A percentile compares a stretch with the other conserved stretches of the same genome.
These are phyloP conservation scores for Recurvomyces mirabilis DNA, from an alignment of 495 filamentous ascomycete genomes.

Conservation along the genomic window DNA sequence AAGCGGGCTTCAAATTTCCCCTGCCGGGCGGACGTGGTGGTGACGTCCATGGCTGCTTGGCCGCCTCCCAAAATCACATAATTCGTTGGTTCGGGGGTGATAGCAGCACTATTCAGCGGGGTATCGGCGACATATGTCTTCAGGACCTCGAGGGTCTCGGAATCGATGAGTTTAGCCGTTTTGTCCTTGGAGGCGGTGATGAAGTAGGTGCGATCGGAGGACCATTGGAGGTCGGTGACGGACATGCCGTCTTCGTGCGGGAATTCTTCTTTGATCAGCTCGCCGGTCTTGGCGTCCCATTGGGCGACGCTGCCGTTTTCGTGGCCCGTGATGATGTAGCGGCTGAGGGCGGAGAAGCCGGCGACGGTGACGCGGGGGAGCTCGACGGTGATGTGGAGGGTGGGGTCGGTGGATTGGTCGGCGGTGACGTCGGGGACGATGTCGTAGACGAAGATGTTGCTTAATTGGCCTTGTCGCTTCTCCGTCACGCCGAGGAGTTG, in stretches of 20 bases:
- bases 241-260: constrained; percentile 16
- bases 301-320: constrained; percentile 91
- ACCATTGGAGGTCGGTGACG: constrained; percentile 89
- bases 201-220: constrained; percentile 87
- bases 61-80: constrained; percentile 96
- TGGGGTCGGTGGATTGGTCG: constrained; percentile 72
- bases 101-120: constrained; percentile 87
- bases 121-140: constrained; percentile 90
- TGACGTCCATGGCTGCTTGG: constrained; percentile 98
- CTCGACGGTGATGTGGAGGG: constrained; percentile 73
- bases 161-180: constrained; percentile 78
- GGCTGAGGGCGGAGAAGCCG: constrained; percentile 81
- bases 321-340: constrained; percentile 95
- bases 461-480: constrained; percentile 90
- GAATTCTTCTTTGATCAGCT: constrained; percentile 13
- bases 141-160: constrained; percentile 73
- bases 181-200: constrained; percentile 98
- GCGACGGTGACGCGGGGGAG: constrained; percentile 46
- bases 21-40: constrained; percentile 83
- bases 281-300: constrained; percentile 68
- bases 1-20: constrained; percentile 98
- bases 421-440: constrained; percentile 68
- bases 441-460: constrained; percentile 84
- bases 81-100: constrained; percentile 79
- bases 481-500: constrained; percentile 87